phyloP scores from a whole-genome alignment of 176 grass and related monocot genomes.

The Oryza punctata region DNA sequence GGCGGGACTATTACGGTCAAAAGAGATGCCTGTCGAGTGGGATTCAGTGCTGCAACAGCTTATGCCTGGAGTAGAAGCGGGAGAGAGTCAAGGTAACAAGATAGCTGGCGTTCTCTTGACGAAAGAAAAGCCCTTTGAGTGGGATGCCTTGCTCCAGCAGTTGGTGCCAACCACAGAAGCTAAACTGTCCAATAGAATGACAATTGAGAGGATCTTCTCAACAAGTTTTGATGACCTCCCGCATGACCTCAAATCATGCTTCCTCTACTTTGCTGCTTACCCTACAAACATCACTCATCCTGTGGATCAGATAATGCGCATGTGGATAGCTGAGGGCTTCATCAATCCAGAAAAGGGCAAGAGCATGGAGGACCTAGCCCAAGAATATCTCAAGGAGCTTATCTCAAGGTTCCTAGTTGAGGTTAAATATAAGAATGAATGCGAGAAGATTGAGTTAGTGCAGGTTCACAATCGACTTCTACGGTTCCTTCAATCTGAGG shows the following conservation, averaged over 20 bases:
- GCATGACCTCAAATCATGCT: slow-evolving; percentile 19
- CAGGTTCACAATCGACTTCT: background rate
- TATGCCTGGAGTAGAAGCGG: no score
- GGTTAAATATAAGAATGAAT: background rate
- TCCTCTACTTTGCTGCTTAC: slow-evolving; percentile 15
- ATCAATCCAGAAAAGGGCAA: slow-evolving; percentile 5
- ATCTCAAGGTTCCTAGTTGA: slow-evolving; percentile 20
- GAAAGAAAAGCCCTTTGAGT: background rate
- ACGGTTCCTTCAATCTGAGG: background rate
- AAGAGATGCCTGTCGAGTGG: background rate
- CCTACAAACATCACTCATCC: background rate
- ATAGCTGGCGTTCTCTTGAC: no score
- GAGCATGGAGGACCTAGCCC: slow-evolving; percentile 27
- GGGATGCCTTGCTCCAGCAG: slow-evolving; percentile 12
- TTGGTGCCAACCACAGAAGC: background rate
- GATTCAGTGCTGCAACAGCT: no score
- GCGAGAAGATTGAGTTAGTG: background rate
- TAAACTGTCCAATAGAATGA: background rate
- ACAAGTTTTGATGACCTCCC: slow-evolving; percentile 28
- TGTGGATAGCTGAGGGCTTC: slow-evolving; percentile 33
- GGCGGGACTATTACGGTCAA: slow-evolving; percentile 24
- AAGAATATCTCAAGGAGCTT: slow-evolving; percentile 1
- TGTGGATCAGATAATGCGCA: background rate
- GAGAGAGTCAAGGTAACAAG: no score
- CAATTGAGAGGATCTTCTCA: slow-evolving; percentile 23